These are phyloP conservation scores for Fusarium setosum DNA, from an alignment of 2,329 filamentous ascomycete species.

Conservation along the genomic window DNA sequence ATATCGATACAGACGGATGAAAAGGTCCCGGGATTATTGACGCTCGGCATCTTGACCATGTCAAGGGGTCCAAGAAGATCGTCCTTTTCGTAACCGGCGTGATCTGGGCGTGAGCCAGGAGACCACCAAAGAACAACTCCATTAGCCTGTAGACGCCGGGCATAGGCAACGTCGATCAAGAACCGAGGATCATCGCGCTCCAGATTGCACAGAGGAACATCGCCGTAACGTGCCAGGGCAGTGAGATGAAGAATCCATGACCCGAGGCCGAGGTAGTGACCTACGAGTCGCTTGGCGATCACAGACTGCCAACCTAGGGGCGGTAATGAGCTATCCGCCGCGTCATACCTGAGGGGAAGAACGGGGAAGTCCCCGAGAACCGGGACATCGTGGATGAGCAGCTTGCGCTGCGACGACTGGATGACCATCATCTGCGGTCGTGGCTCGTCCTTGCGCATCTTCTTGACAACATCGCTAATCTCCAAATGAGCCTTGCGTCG, in stretches of 20 bases:
- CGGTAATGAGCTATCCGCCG: slow-evolving; percentile 86
- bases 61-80: slow-evolving; percentile 87
- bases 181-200: slow-evolving; percentile 95
- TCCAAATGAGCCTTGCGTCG: slow-evolving; percentile 90
- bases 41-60: slow-evolving; percentile 87
- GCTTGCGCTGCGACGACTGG: slow-evolving; percentile 86
- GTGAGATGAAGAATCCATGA: slow-evolving; percentile 92
- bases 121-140: slow-evolving; percentile 99
- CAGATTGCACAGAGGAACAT: slow-evolving; percentile 94
- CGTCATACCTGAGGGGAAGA: slow-evolving; percentile 82
- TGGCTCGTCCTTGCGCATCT: slow-evolving; percentile 86
- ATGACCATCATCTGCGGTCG: slow-evolving; percentile 86
- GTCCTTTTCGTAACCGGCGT: slow-evolving; percentile 95
- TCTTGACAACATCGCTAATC: slow-evolving; percentile 88
- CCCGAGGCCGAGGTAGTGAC: slow-evolving; percentile 92
- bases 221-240: slow-evolving; percentile 89
- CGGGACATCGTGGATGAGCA: slow-evolving; percentile 87
- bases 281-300: slow-evolving; percentile 85
- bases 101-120: slow-evolving; percentile 84
- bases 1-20: slow-evolving; percentile 97
- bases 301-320: slow-evolving; percentile 95
- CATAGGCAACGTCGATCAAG: slow-evolving; percentile 96
- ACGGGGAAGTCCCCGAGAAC: slow-evolving; percentile 86
- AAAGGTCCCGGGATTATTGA: slow-evolving; percentile 95
- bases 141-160: slow-evolving; percentile 87